phyloP scores from a whole-genome alignment of 345 rosid species.

The Eucalyptus marginata region DNA sequence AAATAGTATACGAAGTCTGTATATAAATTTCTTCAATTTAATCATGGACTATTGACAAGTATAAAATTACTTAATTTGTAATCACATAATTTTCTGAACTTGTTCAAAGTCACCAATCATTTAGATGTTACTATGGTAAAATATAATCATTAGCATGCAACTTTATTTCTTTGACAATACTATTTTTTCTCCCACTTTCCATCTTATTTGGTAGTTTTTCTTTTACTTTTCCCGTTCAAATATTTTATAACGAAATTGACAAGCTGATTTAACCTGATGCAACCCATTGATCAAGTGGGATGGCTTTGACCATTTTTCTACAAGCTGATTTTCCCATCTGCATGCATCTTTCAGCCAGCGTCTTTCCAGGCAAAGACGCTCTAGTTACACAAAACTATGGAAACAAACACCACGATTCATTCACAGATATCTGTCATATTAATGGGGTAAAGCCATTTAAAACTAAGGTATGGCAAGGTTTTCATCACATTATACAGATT shows the following conservation, averaged over 20 bases:
- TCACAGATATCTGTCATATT: not conserved
- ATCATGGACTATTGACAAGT: not conserved
- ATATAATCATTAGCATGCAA: not conserved
- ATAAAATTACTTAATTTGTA: not conserved
- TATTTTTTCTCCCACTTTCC: not conserved
- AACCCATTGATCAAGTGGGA: not conserved
- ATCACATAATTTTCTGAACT: not conserved
- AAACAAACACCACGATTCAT: not conserved
- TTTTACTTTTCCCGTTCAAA: not conserved
- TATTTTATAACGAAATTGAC: not conserved
- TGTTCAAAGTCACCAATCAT: not conserved
- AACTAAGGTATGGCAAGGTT: not conserved
- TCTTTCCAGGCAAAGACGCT: not conserved
- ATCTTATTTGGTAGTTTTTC: not conserved
- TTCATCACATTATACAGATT: not conserved
- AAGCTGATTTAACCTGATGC: not conserved
- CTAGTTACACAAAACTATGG: not conserved
- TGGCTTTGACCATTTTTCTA: not conserved
- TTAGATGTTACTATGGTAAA: not conserved
- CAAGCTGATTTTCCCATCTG: not conserved
- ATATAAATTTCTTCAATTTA: not conserved
- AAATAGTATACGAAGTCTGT: not conserved
- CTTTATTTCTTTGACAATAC: not conserved
- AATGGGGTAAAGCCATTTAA: not conserved
- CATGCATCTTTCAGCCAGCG: not conserved